Base-by-base conservation (phyloP, 2,329 filamentous ascomycete species). In the Pezicula radicicola region DNA sequence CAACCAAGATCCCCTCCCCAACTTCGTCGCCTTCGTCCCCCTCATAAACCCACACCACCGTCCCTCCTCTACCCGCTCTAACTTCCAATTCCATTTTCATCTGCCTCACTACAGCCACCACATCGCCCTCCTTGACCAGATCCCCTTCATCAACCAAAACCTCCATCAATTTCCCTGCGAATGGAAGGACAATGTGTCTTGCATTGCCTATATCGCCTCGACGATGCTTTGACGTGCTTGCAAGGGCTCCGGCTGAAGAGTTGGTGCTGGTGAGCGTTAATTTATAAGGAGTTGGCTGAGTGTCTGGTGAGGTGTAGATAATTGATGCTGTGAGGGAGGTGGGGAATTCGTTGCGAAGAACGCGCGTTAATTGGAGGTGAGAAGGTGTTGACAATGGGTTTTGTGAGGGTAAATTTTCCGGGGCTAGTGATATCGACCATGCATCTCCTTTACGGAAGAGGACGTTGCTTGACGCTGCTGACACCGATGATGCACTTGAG, bases 1-100 rank as follows among this genome's bases (percentile, higher is more conserved):
- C 60, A 25, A 63, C 52, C 18, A 64, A 46, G 16, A 60, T 49
- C 3, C 62, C 62, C 13, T 63, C 62, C 9, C 57, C 59, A 46
- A 63, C 55, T 6, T 63, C 61, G 51, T 62, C 62, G 1, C 59
- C 62, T 27, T 60, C 62, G 13, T 63, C 59, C 6, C 59, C 62
- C 41, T 61, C 60, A 56, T 60, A 65, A 9, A 61, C 52, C 62
- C 62, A 65, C 2, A 36, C 36, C 15, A 63, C 56, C n/a, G 12
- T 53, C 7, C 62, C 60, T 12, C 57, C 60, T 46, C 48, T 56
- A 13, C 36, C 46, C 2, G 56, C 52, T 30, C 83, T 66, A 3
- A 87, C 76, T 59, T 86, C 83, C n/a, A 86, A 66, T 57, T 87
- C 83, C 83, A 86, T 87, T 66, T 86, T 86, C 81, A 85, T 85